These are phyloP conservation scores for Aschersonia sp. DNA, from an alignment of 2,329 filamentous ascomycete species.

Conservation along the genomic window DNA sequence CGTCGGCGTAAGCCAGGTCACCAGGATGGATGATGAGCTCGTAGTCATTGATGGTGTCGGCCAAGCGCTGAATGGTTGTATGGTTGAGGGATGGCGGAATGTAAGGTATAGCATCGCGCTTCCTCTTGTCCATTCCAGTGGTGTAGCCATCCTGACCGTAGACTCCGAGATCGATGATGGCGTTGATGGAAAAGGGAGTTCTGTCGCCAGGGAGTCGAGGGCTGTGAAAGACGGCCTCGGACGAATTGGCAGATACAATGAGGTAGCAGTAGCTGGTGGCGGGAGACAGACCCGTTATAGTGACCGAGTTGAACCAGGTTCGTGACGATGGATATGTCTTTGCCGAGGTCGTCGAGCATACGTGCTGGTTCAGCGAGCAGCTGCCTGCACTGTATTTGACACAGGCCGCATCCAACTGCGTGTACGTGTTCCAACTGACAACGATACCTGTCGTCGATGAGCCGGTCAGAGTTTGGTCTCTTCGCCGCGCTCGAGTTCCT, in stretches of 20 bases:
- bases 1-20: constrained; percentile 44
- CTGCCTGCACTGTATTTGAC: constrained; percentile 35
- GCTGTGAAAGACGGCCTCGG: constrained; percentile 36
- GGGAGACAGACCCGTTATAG: constrained; percentile 27
- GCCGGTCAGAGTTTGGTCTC: background rate
- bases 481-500: background rate
- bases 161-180: constrained; percentile 37
- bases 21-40: constrained; percentile 39
- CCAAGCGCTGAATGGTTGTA: constrained; percentile 41
- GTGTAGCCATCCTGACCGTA: constrained; percentile 18
- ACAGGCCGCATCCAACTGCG: constrained; percentile 27
- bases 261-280: constrained; percentile 47
- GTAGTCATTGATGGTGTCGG: constrained; percentile 35
- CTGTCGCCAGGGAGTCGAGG: constrained; percentile 37
- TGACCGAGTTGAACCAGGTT: constrained; percentile 35
- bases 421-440: constrained; percentile 43
- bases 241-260: constrained; percentile 41
- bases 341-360: constrained; percentile 29
- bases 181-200: constrained; percentile 35
- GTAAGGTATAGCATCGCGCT: constrained; percentile 31
- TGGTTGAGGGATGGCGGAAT: constrained; percentile 39
- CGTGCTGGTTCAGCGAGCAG: constrained; percentile 18
- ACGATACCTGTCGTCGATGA: constrained; percentile 25
- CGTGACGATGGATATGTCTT: constrained; percentile 37
- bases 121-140: constrained; percentile 23